Percentiles rank a stretch among this genome's conserved stretches.
Evolutionary conservation across 495 filamentous ascomycete species (phyloP).

Genomic region (Friedmanniomyces simplex): DNA sequence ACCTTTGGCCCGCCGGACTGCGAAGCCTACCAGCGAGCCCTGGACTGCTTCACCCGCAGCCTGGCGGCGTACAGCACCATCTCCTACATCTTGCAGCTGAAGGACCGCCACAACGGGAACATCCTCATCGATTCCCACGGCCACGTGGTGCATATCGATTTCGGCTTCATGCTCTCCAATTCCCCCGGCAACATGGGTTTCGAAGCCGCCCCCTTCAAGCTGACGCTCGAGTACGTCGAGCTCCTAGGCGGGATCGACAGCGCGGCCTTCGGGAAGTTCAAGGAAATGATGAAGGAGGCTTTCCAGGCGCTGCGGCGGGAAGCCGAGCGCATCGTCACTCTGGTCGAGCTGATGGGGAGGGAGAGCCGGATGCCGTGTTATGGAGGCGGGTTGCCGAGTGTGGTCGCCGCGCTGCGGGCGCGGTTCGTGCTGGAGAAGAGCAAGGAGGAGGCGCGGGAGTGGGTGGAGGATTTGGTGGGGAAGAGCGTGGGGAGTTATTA

Average conservation of each 20-base stretch:
- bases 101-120: slow-evolving; percentile 74
- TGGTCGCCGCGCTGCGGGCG: slow-evolving; percentile 49
- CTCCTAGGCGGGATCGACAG: slow-evolving; percentile 58
- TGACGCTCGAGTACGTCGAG: slow-evolving; percentile 68
- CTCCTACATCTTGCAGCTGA: slow-evolving; percentile 64
- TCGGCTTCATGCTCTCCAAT: slow-evolving; percentile 74
- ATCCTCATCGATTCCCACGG: slow-evolving; percentile 69
- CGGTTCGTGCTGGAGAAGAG: slow-evolving; percentile 65
- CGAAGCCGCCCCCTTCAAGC: slow-evolving; percentile 69
- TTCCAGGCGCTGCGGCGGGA: slow-evolving; percentile 62
- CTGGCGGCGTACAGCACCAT: slow-evolving; percentile 68
- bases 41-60: slow-evolving; percentile 59
- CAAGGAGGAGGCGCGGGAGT: slow-evolving; percentile 59
- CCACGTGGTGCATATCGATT: slow-evolving; percentile 74
- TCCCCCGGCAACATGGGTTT: slow-evolving; percentile 67
- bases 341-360: slow-evolving; percentile 66
- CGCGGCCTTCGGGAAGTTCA: slow-evolving; percentile 53
- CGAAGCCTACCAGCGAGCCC: slow-evolving; percentile 50
- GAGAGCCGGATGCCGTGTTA: slow-evolving; percentile 72
- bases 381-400: slow-evolving; percentile 50
- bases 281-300: slow-evolving; percentile 59
- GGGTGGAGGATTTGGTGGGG: slow-evolving; percentile 60
- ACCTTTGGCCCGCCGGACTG: slow-evolving; percentile 55
- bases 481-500: slow-evolving; percentile 69
- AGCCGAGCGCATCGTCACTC: slow-evolving; percentile 60